Conservation (phyloP, 2,329 filamentous ascomycete genomes). For the Thelonectria blattea region DNA sequence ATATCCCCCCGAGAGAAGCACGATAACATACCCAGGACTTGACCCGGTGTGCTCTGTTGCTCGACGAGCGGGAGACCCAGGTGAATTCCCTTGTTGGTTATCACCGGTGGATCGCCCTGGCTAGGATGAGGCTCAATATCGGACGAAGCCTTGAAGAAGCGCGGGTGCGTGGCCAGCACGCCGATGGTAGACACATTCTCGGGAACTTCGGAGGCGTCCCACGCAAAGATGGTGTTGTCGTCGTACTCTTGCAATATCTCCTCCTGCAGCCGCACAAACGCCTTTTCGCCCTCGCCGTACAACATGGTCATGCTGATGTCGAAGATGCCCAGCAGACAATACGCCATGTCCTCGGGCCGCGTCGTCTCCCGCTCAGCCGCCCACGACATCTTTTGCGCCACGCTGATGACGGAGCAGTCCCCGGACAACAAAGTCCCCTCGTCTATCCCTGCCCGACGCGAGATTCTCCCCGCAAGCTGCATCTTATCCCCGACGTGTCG, state of each 20-base stretch:
- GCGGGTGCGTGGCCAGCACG: constrained; percentile 22
- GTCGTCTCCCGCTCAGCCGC: constrained; percentile 28
- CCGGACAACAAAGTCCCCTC: constrained; percentile 12
- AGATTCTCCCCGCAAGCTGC: constrained; percentile 14
- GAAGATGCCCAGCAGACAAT: constrained; percentile 34
- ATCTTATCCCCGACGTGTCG: constrained; percentile 17
- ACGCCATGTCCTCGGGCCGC: constrained; percentile 29
- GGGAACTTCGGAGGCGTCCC: constrained; percentile 24
- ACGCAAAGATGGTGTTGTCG: constrained; percentile 32
- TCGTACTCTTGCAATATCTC: constrained; percentile 34
- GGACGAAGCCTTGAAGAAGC: constrained; percentile 17
- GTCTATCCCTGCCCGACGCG: constrained; percentile 22
- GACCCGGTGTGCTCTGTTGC: neutral
- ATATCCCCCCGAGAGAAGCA: constrained; percentile 17
- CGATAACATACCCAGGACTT: constrained; percentile 17
- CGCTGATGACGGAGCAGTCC: constrained; percentile 15
- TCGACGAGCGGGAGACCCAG: constrained; percentile 10
- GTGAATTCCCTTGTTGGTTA: constrained; percentile 29
- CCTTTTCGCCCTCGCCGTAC: constrained; percentile 31
- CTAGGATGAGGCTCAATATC: constrained; percentile 17
- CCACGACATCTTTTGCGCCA: constrained; percentile 32
- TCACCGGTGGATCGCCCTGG: constrained; percentile 11
- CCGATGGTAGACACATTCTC: constrained; percentile 20
- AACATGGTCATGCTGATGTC: constrained; percentile 32
- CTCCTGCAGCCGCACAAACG: constrained; percentile 36